A percentile compares a stretch with the other conserved stretches of the same genome.
Evolutionary conservation across 202 grass and related monocot genomes (phyloP).

Genomic region (Panicum virgatum): DNA sequence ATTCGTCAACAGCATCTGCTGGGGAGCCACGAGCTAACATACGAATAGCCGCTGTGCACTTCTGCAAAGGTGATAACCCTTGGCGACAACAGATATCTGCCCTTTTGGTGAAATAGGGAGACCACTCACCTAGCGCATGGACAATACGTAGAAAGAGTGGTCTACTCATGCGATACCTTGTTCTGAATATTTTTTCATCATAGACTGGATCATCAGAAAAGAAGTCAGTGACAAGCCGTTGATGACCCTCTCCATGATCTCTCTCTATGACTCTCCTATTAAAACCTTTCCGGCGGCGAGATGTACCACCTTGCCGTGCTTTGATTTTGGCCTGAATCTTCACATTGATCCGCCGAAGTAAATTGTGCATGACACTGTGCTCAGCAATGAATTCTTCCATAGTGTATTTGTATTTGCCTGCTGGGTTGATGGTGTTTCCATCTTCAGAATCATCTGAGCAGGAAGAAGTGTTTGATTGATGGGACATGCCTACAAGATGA

Average conservation of each 20-base stretch:
- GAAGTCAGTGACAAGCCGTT: constrained; percentile 31
- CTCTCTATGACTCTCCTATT: constrained; percentile 25
- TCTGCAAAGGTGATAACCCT: constrained; percentile 40
- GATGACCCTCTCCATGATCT: constrained; percentile 44
- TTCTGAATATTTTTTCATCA: constrained; percentile 18
- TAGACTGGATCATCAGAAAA: constrained; percentile 41
- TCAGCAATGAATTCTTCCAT: constrained; percentile 39
- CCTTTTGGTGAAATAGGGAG: constrained; percentile 45
- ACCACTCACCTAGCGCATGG: constrained; percentile 35
- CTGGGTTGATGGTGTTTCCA: neutral
- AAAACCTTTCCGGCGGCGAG: neutral
- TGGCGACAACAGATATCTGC: constrained; percentile 29
- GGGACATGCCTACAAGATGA: constrained; percentile 26
- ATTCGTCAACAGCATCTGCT: constrained; percentile 6
- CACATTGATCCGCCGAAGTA: constrained; percentile 30
- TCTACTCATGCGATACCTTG: constrained; percentile 40
- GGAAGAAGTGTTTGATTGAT: constrained; percentile 27
- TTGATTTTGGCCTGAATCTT: constrained; percentile 43
- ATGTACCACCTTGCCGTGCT: constrained; percentile 11
- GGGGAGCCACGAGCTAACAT: constrained; percentile 33
- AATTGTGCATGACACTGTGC: constrained; percentile 39
- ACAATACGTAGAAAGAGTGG: constrained; percentile 39
- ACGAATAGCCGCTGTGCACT: constrained; percentile 40
- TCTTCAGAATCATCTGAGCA: constrained; percentile 31
- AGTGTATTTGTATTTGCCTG: constrained; percentile 37